Evolutionary conservation across 768 basidiomycete genomes (phyloP), one percentile per base, ranked within the genome.

Genomic region (Cystobasidium ongulense): DNA sequence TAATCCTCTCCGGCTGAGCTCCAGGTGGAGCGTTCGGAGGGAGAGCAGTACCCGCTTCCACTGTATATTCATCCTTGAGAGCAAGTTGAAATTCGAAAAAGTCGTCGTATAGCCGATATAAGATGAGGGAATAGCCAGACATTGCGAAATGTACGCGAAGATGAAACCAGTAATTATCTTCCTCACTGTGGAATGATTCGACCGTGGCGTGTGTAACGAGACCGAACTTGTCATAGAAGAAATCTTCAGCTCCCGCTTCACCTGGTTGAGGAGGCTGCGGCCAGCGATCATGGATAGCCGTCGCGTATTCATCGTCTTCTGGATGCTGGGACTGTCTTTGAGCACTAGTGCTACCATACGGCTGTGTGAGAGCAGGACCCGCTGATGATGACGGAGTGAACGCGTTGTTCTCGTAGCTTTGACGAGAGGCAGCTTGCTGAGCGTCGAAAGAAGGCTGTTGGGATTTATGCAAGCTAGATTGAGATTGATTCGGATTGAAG

Each of bases 121-220:
- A 85, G 76, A 92, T 87, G 72, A 98, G 87, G 67, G 86, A 85
- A 57, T 86, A 88, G 21, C 86, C 82, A 7, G 80, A 80, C 8
- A 79, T 77, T 15, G 79, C 77, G 82, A 88, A 98, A 73, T 88
- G 81, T 71, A 90, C 93, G 79, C 96, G 87, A 54, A 98, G 85
- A 35, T 94, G 88, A 86, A 98, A 99, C 92, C 94, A 97, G 82
- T 92, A 99, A 78, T 94, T 90, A 7, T 92, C 88, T 85, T 89
- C 90, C 81, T 99, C 96, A 80, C 87, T 89, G 81, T 98, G 96
- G 84, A 95, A 98, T n/a, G 93, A 94, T 66, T 92, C 90, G 71
- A 98, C 92, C 75, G 88, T 87, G 36, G 92, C 92, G 25, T 88
- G 86, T 18, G 92, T 86, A 76, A 97, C 87, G 43, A 92, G 87